Conservation (phyloP, 768 basidiomycete genomes). For the Pulveroboletus frians region DNA sequence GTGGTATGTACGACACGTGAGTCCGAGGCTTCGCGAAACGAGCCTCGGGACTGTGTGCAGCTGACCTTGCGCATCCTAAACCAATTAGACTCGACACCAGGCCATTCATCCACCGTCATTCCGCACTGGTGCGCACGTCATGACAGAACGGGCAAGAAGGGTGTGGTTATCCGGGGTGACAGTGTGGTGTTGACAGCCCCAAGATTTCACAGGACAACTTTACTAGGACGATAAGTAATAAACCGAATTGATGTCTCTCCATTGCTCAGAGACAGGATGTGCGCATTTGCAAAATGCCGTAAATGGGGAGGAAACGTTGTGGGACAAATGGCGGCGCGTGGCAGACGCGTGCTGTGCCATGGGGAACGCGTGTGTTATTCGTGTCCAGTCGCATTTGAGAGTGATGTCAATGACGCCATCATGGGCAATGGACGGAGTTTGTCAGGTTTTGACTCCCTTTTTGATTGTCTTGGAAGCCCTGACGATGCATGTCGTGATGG, state of each 20-base stretch:
- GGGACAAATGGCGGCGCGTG: slow-evolving; percentile 12
- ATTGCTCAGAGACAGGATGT: slow-evolving; percentile 1
- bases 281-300: background rate
- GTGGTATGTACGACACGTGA: background rate
- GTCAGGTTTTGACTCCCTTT: background rate
- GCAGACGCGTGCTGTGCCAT: slow-evolving; percentile 27
- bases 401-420: slow-evolving; percentile 20
- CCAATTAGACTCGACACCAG: background rate
- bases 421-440: background rate
- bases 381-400: slow-evolving; percentile 2
- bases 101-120: background rate
- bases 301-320: slow-evolving; percentile 7
- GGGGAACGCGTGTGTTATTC: slow-evolving; percentile 21
- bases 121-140: background rate
- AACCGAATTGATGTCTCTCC: background rate
- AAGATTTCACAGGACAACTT: background rate
- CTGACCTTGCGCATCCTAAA: slow-evolving; percentile 1
- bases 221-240: slow-evolving; percentile 3
- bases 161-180: slow-evolving; percentile 1
- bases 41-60: slow-evolving; percentile 1
- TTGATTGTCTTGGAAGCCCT: slow-evolving; percentile 15
- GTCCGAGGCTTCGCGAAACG: slow-evolving; percentile 12
- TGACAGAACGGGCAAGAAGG: slow-evolving; percentile 8
- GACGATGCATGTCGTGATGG: slow-evolving; percentile 10
- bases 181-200: background rate